phyloP scores from a whole-genome alignment of 2,329 filamentous ascomycete species.

The Calonectria pauciramosa region DNA sequence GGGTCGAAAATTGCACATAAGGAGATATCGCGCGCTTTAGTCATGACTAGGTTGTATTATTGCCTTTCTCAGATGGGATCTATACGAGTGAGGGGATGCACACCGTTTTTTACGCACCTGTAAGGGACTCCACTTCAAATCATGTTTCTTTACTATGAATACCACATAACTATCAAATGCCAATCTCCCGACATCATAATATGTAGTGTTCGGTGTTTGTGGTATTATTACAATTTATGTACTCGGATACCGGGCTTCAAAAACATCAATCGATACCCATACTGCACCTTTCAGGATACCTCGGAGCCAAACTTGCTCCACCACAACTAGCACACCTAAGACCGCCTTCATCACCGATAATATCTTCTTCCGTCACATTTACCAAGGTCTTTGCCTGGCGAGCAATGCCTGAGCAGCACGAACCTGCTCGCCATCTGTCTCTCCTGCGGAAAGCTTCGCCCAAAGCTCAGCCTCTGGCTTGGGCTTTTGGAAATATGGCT shows the following conservation, averaged over 20 bases:
- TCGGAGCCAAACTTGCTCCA: too few relatives aligned
- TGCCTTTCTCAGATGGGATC: too few relatives aligned
- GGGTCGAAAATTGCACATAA: too few relatives aligned
- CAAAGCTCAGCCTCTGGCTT: slow-evolving; percentile 24
- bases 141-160: background rate
- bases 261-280: too few relatives aligned
- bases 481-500: slow-evolving; percentile 53
- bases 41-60: too few relatives aligned
- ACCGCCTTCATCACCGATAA: background rate
- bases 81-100: too few relatives aligned
- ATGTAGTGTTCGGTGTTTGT: background rate
- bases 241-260: too few relatives aligned
- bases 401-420: slow-evolving; percentile 26
- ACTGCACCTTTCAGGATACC: too few relatives aligned
- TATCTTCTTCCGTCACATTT: background rate
- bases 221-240: too few relatives aligned
- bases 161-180: background rate
- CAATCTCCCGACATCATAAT: background rate
- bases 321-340: too few relatives aligned
- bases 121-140: background rate
- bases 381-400: background rate
- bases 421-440: slow-evolving; percentile 25
- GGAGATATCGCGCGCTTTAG: too few relatives aligned
- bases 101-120: too few relatives aligned
- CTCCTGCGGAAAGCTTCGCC: background rate